Evolutionary conservation across 2,329 filamentous ascomycete species (phyloP).

Genomic region (Dothideomycetidae sp.): DNA sequence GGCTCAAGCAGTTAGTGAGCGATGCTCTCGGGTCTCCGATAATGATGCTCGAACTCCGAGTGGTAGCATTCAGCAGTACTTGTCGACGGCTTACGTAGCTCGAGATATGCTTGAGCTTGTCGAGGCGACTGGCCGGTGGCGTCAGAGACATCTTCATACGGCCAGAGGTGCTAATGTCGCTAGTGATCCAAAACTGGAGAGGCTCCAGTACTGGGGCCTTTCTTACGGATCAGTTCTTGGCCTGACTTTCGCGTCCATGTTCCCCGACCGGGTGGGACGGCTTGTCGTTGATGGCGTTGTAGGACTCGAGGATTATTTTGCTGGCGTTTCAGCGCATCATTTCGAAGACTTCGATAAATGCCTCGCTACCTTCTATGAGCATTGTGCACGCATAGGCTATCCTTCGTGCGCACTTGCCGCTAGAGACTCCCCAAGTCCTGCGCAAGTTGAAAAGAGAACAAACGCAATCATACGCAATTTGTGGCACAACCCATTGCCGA

Average conservation of each 20-base stretch:
- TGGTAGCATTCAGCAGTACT: constrained; percentile 28
- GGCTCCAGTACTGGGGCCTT: constrained; percentile 32
- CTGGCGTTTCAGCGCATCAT: constrained; percentile 19
- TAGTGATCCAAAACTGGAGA: constrained; percentile 19
- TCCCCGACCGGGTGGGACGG: constrained; percentile 24
- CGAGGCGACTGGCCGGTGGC: constrained; percentile 23
- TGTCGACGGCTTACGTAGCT: constrained; percentile 33
- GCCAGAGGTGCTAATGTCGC: neutral
- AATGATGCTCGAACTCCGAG: too few species aligned
- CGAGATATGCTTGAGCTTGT: constrained; percentile 37
- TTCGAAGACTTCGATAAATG: constrained; percentile 23
- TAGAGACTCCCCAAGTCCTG: constrained; percentile 15
- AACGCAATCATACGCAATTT: constrained; percentile 23
- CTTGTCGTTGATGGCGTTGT: constrained; percentile 34
- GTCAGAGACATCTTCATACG: constrained; percentile 11
- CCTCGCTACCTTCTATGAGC: constrained; percentile 32
- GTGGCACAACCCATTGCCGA: constrained; percentile 27
- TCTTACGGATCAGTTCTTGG: constrained; percentile 35
- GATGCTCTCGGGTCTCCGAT: constrained; percentile 17
- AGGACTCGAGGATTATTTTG: constrained; percentile 25
- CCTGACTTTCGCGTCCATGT: constrained; percentile 29
- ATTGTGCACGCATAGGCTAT: constrained; percentile 28
- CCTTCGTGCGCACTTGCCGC: constrained; percentile 25
- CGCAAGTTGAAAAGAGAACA: constrained; percentile 24
- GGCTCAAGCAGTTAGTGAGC: constrained; percentile 22